A percentile compares a stretch with the other conserved stretches of the same genome.
Conservation (phyloP, 306 rosid genomes). For the Sicyos edulis region DNA sequence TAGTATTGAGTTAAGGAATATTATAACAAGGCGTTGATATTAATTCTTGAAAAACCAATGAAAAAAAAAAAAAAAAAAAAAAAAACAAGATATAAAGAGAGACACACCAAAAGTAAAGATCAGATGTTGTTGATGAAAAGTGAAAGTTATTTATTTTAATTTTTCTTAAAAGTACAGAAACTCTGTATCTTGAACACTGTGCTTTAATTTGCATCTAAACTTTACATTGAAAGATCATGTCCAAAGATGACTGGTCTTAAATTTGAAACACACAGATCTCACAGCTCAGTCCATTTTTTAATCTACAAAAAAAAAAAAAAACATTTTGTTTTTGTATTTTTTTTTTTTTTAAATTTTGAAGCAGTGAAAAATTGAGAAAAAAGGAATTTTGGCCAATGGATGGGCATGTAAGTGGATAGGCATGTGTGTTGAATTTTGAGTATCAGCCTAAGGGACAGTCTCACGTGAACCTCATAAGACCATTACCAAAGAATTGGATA, state of each 20-base stretch:
- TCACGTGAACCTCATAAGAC: constrained; percentile 12
- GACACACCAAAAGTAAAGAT: not conserved
- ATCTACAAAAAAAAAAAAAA: too few species aligned
- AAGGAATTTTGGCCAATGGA: not conserved
- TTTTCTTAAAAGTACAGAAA: too few species aligned
- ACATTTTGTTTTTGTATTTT: too few species aligned
- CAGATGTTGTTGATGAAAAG: not conserved
- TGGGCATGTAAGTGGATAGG: not conserved
- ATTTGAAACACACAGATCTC: not conserved
- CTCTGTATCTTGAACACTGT: too few species aligned
- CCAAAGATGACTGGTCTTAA: not conserved
- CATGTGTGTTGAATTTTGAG: constrained; percentile 13
- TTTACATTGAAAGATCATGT: constrained; percentile 3
- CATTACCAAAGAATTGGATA: not conserved
- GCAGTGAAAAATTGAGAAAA: not conserved
- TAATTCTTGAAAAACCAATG: not conserved
- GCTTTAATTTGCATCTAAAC: not conserved
- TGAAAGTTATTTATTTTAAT: not conserved
- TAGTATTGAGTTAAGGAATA: too few species aligned
- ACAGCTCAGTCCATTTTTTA: not conserved
- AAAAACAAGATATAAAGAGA: not conserved
- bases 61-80: not conserved
- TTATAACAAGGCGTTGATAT: too few species aligned
- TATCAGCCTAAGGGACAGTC: constrained; percentile 6
- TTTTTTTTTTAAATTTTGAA: too few species aligned